Conservation (phyloP, 495 filamentous ascomycete genomes). For the Tuber calosporum region DNA sequence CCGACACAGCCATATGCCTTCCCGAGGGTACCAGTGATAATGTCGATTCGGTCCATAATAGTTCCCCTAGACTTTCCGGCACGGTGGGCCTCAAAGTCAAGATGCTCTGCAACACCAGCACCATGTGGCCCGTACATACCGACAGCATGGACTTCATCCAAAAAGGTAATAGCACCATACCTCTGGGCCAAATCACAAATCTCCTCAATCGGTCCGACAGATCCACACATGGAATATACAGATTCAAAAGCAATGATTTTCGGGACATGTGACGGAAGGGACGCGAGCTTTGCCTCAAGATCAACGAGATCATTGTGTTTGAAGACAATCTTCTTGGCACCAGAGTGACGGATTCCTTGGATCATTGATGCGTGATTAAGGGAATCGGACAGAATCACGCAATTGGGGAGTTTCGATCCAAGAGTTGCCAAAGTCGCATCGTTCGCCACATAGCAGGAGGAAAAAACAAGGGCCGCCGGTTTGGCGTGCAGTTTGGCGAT, state of each 20-base stretch:
- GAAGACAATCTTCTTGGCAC: slow-evolving; percentile 94
- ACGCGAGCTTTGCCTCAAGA: slow-evolving; percentile 81
- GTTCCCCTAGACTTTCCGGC: slow-evolving; percentile 67
- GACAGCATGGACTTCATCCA: slow-evolving; percentile 97
- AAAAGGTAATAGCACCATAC: slow-evolving; percentile 93
- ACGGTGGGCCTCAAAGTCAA: slow-evolving; percentile 77
- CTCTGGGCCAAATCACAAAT: slow-evolving; percentile 95
- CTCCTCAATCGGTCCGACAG: slow-evolving; percentile 86
- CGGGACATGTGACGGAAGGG: slow-evolving; percentile 70
- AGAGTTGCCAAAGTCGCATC: slow-evolving; percentile 95
- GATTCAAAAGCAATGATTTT: slow-evolving; percentile 99
- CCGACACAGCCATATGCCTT: slow-evolving; percentile 98
- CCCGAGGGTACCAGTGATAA: slow-evolving; percentile 93
- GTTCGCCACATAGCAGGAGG: slow-evolving; percentile 95
- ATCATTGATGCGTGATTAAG: slow-evolving; percentile 99
- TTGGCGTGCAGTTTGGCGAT: slow-evolving; percentile 84
- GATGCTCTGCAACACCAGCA: slow-evolving; percentile 92
- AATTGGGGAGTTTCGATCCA: slow-evolving; percentile 90
- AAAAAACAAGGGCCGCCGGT: slow-evolving; percentile 86
- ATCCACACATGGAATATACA: slow-evolving; percentile 98
- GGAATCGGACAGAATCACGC: slow-evolving; percentile 90
- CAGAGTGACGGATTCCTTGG: slow-evolving; percentile 94
- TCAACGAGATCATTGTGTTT: slow-evolving; percentile 92
- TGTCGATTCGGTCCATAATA: slow-evolving; percentile 90
- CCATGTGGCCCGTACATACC: slow-evolving; percentile 98